These are phyloP conservation scores for Acanthamoeba castellanii DNA, from an alignment of 208 protist genomes.

Conservation along the genomic window DNA sequence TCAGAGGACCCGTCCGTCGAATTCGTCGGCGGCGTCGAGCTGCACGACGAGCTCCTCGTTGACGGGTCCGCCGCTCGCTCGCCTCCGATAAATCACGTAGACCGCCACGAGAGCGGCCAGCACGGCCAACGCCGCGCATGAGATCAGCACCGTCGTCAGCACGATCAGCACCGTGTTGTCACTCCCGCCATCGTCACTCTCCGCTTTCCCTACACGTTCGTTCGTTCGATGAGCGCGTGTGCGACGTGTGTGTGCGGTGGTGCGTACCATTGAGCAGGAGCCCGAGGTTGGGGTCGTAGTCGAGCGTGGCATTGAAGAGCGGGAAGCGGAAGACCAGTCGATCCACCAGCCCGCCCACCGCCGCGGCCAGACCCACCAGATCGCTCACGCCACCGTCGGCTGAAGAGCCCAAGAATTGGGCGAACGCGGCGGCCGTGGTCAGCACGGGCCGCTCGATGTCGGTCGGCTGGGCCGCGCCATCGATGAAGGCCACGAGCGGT, in stretches of 20 bases:
- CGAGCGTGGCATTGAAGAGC: background rate
- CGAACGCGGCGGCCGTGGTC: background rate
- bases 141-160: background rate
- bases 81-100: background rate
- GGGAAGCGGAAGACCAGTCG: background rate
- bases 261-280: background rate
- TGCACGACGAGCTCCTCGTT: background rate
- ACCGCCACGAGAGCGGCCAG: background rate
- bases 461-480: background rate
- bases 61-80: background rate
- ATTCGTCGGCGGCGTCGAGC: background rate
- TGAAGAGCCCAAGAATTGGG: background rate
- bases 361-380: background rate
- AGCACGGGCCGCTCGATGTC: background rate
- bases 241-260: background rate
- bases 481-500: background rate
- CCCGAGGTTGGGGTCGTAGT: conserved; percentile 1
- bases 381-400: background rate
- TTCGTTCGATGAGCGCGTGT: background rate
- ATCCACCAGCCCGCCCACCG: background rate
- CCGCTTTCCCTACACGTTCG: background rate
- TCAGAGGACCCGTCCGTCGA: background rate
- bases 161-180: conserved; percentile 5
- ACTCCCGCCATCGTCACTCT: background rate
- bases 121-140: background rate